These are phyloP conservation scores for Fusarium luffae DNA, from an alignment of 2,329 filamentous ascomycete species.

Conservation along the genomic window DNA sequence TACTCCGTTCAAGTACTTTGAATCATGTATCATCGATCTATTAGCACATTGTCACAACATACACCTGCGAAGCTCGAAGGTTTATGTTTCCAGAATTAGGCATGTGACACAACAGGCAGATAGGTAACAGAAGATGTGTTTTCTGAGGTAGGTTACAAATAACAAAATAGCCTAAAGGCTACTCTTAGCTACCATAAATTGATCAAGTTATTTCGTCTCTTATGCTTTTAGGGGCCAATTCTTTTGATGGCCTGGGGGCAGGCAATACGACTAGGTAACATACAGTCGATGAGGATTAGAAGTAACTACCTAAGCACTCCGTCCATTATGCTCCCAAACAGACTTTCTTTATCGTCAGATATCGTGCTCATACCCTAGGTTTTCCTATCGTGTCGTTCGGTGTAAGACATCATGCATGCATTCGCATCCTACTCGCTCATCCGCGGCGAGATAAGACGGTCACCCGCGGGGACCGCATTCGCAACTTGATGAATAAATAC, in stretches of 20 bases:
- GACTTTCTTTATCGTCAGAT: not conserved
- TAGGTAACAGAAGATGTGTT: too few species aligned
- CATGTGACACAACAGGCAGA: too few species aligned
- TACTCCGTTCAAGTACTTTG: too few species aligned
- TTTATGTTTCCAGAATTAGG: not conserved
- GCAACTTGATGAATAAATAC: slow-evolving; percentile 17
- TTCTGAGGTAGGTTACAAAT: too few species aligned
- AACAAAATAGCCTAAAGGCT: too few species aligned
- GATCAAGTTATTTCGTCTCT: too few species aligned
- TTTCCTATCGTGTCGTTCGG: not conserved
- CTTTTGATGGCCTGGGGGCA: too few species aligned
- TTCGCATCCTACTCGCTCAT: slow-evolving; percentile 13
- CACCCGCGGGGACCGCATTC: slow-evolving; percentile 28
- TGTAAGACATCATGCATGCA: not conserved
- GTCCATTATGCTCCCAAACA: not conserved
- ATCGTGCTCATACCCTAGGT: not conserved
- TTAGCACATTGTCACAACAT: too few species aligned
- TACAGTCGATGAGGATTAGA: not conserved
- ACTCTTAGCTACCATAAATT: too few species aligned
- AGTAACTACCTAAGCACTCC: not conserved
- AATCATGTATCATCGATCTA: too few species aligned
- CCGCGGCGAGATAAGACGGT: slow-evolving; percentile 19
- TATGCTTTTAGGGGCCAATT: too few species aligned
- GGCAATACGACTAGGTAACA: not conserved
- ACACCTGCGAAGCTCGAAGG: too few species aligned